A percentile compares a stretch with the other conserved stretches of the same genome.
phyloP scores from a whole-genome alignment of 352 stramenopile species.

The Globisporangium ultimum region DNA sequence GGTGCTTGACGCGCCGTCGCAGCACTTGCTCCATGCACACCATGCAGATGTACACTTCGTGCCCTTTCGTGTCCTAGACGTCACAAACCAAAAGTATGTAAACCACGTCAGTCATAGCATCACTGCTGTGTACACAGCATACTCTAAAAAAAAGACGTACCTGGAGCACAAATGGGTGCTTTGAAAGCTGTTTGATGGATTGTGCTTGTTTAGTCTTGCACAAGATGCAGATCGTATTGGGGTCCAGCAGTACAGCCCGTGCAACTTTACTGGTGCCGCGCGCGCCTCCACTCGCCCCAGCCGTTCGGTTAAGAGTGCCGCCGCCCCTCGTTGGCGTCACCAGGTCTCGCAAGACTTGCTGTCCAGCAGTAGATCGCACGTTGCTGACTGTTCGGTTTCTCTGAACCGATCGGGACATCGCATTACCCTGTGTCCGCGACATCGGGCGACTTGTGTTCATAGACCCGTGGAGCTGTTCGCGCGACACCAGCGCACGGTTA shows the following conservation, averaged over 20 bases:
- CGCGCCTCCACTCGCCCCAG: neutral
- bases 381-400: constrained; percentile 1
- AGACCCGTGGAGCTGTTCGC: neutral
- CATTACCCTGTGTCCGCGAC: constrained; percentile 10
- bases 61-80: constrained; percentile 42
- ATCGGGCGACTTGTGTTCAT: neutral
- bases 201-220: constrained; percentile 34
- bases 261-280: neutral
- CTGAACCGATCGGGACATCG: constrained; percentile 8
- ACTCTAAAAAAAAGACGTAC: constrained; percentile 16
- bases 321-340: neutral
- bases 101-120: no score
- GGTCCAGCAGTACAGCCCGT: neutral
- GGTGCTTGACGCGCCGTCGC: constrained; percentile 24
- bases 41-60: constrained; percentile 54
- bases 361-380: constrained; percentile 4
- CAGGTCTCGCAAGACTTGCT: neutral
- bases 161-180: constrained; percentile 75
- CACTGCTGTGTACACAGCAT: no score
- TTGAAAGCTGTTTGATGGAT: constrained; percentile 27
- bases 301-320: no score
- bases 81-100: no score
- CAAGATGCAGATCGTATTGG: constrained; percentile 33
- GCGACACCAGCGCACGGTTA: neutral
- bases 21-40: constrained; percentile 62